A percentile compares a stretch with the other conserved stretches of the same genome.
Conservation (phyloP, 495 filamentous ascomycete genomes). For the Podospora pseudopauciseta region DNA sequence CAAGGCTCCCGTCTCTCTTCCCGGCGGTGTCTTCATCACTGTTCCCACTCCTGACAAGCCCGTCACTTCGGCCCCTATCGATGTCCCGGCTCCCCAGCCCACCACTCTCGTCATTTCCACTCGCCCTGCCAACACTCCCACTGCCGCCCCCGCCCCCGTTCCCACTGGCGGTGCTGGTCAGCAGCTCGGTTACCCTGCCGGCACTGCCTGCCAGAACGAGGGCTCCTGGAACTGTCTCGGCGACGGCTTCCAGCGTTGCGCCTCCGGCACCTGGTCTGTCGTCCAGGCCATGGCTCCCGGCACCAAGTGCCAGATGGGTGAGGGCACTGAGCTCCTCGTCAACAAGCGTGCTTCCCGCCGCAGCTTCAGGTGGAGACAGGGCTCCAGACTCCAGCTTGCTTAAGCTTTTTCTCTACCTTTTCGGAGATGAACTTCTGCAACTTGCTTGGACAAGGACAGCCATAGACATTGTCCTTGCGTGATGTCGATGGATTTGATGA, state of each 20-base stretch:
- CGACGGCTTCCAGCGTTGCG: conserved; percentile 64
- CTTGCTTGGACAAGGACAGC: background rate
- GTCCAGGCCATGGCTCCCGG: conserved; percentile 54
- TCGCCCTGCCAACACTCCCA: conserved; percentile 16
- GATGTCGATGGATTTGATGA: background rate
- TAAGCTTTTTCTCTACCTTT: background rate
- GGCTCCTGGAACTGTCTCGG: conserved; percentile 63
- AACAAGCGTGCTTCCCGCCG: conserved; percentile 2
- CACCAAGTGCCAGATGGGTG: conserved; percentile 55
- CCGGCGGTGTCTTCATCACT: conserved; percentile 33
- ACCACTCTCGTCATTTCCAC: conserved; percentile 25
- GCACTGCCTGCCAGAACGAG: conserved; percentile 48
- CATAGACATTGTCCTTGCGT: background rate
- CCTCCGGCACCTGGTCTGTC: conserved; percentile 57
- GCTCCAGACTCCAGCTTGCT: conserved; percentile 2
- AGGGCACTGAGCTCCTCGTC: conserved; percentile 40
- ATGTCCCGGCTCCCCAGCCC: conserved; percentile 10
- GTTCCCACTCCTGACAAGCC: conserved; percentile 12
- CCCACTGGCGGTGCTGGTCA: conserved; percentile 19
- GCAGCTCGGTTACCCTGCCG: conserved; percentile 22
- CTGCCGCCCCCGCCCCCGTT: conserved; percentile 12
- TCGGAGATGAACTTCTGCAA: background rate
- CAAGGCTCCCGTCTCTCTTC: background rate
- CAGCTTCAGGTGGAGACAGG: conserved; percentile 1
- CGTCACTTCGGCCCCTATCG: conserved; percentile 8